A percentile compares a stretch with the other conserved stretches of the same genome.
Conservation (phyloP, 164 flowering plant genomes). For the Aristolochia californica region DNA sequence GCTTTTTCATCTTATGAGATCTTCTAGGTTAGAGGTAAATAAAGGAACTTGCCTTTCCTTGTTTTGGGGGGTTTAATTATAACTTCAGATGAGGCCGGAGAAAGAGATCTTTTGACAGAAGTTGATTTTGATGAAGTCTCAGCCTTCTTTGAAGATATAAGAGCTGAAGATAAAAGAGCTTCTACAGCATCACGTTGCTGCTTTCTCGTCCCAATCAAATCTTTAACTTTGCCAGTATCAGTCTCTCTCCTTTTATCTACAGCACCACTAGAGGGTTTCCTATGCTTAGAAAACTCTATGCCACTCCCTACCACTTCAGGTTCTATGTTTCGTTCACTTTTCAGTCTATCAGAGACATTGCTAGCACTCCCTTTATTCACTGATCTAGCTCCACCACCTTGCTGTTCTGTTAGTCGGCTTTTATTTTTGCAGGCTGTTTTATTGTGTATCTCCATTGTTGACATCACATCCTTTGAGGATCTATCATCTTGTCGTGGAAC, state of each 20-base stretch:
- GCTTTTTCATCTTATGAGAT: background rate
- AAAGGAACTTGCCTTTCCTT: constrained; percentile 1
- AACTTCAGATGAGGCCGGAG: constrained; percentile 21
- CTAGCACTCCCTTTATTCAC: constrained; percentile 6
- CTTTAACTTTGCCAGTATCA: constrained; percentile 16
- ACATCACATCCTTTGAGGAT: constrained; percentile 10
- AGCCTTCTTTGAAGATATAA: constrained; percentile 61
- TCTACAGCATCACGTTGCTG: constrained; percentile 82
- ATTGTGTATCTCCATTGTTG: background rate
- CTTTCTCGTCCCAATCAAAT: constrained; percentile 41
- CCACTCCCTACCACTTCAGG: constrained; percentile 5
- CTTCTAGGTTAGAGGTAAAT: background rate
- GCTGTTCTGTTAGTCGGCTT: background rate
- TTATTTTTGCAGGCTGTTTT: background rate
- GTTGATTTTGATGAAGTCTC: constrained; percentile 26
- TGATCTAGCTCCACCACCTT: background rate
- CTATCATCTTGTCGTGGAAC: constrained; percentile 11
- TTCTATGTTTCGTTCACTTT: constrained; percentile 9
- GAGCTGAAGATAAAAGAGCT: constrained; percentile 68
- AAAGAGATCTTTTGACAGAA: constrained; percentile 29
- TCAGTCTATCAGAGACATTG: constrained; percentile 8
- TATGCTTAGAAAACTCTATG: constrained; percentile 10
- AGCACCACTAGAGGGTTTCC: constrained; percentile 4
- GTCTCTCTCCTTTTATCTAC: constrained; percentile 10
- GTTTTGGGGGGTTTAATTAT: constrained; percentile 32